Percentiles rank a stretch among this genome's conserved stretches.
phyloP scores from a whole-genome alignment of 345 rosid species.

The Pistacia atlantica region DNA sequence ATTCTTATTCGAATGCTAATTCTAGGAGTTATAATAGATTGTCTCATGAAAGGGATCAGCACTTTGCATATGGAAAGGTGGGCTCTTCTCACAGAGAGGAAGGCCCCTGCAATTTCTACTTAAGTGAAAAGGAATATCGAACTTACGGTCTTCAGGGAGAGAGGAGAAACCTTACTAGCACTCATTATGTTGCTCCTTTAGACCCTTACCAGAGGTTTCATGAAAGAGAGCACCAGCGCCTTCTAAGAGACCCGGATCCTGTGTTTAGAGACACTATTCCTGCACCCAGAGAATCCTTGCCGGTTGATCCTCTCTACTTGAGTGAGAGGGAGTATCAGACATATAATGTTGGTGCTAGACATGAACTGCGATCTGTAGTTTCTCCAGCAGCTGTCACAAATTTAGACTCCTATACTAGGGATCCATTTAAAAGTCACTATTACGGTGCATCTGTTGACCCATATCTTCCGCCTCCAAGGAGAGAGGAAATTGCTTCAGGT shows the following conservation, averaged over 20 bases:
- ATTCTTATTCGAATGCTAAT: conserved; percentile 32
- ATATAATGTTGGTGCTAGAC: conserved; percentile 41
- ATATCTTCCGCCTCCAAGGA: conserved; percentile 38
- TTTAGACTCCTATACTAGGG: conserved; percentile 44
- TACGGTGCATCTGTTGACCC: conserved; percentile 39
- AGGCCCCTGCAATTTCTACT: conserved; percentile 45
- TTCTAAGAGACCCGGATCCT: conserved; percentile 40
- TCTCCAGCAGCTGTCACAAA: conserved; percentile 24
- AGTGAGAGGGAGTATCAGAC: conserved; percentile 45
- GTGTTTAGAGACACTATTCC: conserved; percentile 30
- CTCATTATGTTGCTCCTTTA: conserved; percentile 28
- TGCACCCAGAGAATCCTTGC: conserved; percentile 36
- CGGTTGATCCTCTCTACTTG: conserved; percentile 32
- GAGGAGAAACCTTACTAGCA: conserved; percentile 47
- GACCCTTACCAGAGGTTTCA: conserved; percentile 41
- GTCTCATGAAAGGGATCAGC: conserved; percentile 53
- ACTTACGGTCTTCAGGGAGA: conserved; percentile 63
- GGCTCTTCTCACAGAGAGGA: conserved; percentile 37
- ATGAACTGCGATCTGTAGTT: conserved; percentile 31
- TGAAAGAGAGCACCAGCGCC: conserved; percentile 42
- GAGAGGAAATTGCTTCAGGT: conserved; percentile 32
- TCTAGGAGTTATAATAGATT: conserved; percentile 32
- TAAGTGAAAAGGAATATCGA: conserved; percentile 71
- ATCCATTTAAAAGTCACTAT: conserved; percentile 32
- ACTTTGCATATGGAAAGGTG: conserved; percentile 21